These are phyloP conservation scores for Colletotrichum lindemuthianum DNA, from an alignment of 2,329 filamentous ascomycete species.

Conservation along the genomic window DNA sequence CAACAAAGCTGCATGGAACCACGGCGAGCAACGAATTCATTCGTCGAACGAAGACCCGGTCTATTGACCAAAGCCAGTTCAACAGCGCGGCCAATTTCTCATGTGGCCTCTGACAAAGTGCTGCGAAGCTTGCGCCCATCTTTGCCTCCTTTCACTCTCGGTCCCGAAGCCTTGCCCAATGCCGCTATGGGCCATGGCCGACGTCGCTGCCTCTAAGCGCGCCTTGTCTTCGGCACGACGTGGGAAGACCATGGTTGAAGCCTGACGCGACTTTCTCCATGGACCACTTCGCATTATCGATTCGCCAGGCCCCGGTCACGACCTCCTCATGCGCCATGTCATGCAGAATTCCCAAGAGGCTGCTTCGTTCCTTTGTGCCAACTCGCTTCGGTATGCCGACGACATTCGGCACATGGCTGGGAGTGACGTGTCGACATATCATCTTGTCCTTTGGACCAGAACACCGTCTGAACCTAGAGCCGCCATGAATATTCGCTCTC, in stretches of 20 bases:
- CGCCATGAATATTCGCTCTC: background rate
- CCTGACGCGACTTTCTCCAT: constrained; percentile 3
- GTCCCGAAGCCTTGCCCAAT: no score
- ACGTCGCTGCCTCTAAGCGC: background rate
- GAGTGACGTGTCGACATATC: constrained; percentile 7
- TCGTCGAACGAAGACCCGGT: no score
- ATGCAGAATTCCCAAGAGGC: constrained; percentile 11
- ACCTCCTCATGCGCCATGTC: constrained; percentile 27
- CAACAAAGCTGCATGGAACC: no score
- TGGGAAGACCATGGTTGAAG: constrained; percentile 6
- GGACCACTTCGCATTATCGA: constrained; percentile 11
- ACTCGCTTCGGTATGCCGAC: constrained; percentile 20
- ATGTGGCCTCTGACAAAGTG: no score
- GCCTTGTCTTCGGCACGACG: background rate
- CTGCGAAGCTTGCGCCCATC: no score
- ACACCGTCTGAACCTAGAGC: background rate
- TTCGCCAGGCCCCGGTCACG: constrained; percentile 15
- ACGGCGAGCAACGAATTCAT: no score
- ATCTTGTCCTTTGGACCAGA: background rate
- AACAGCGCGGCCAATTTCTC: no score
- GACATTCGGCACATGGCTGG: constrained; percentile 7
- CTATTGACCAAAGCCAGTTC: no score
- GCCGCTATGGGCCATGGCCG: background rate
- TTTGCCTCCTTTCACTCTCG: no score
- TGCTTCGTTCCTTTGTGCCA: constrained; percentile 4